These are phyloP conservation scores for Eucalyptus shirleyi DNA, from an alignment of 345 rosid genomes.

Conservation along the genomic window DNA sequence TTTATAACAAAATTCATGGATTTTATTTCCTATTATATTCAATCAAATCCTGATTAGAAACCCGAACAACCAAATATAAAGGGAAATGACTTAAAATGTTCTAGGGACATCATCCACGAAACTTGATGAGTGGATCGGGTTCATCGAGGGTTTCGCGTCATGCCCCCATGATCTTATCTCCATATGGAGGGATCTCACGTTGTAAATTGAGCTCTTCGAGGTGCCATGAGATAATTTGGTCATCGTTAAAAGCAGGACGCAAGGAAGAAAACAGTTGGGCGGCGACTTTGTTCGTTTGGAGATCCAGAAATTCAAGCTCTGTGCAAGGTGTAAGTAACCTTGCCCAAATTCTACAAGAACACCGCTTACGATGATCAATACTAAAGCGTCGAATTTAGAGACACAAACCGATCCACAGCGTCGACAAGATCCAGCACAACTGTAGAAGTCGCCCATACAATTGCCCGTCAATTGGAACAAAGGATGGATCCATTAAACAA, in stretches of 20 bases:
- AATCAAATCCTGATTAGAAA: accelerated
- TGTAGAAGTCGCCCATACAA: not conserved
- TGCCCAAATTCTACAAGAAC: not conserved
- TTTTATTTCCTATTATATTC: accelerated
- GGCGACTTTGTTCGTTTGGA: not conserved
- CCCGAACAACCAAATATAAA: accelerated
- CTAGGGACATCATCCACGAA: not conserved
- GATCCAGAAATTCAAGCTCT: not conserved
- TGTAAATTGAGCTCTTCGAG: not conserved
- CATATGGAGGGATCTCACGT: not conserved
- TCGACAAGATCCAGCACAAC: not conserved
- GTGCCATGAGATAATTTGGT: not conserved
- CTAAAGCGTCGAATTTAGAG: not conserved
- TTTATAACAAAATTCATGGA: accelerated
- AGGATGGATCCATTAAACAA: not conserved
- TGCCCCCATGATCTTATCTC: not conserved
- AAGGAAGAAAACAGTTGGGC: not conserved
- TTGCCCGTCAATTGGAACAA: not conserved
- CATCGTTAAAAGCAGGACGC: not conserved
- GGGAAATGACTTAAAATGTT: not conserved
- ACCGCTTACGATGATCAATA: not conserved
- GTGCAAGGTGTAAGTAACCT: not conserved
- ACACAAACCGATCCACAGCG: not conserved
- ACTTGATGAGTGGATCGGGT: not conserved
- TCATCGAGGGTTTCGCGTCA: not conserved